These are phyloP conservation scores for Scopulariopsis brevicaulis DNA, from an alignment of 2,329 filamentous ascomycete species.

Conservation along the genomic window DNA sequence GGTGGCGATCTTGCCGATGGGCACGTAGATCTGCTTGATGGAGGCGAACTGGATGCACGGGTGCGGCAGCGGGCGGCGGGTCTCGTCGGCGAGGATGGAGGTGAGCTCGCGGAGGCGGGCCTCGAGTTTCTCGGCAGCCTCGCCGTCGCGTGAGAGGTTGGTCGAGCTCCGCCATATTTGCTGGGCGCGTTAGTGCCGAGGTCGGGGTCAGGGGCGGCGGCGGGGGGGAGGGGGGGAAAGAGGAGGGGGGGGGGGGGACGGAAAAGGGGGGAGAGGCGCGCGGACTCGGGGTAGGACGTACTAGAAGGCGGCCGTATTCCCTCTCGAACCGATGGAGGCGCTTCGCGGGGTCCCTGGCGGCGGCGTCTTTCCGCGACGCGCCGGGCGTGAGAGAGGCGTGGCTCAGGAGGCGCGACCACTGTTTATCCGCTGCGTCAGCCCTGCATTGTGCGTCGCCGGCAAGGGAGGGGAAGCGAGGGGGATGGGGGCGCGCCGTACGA, in stretches of 20 bases:
- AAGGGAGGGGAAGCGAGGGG: neutral
- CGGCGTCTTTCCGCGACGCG: slow-evolving; percentile 44
- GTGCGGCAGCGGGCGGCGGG: slow-evolving; percentile 76
- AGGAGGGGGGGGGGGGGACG: too few species aligned
- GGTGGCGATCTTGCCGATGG: slow-evolving; percentile 79
- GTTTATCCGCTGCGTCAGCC: neutral
- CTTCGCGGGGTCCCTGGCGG: slow-evolving; percentile 50
- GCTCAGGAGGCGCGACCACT: slow-evolving; percentile 60
- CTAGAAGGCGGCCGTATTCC: slow-evolving; percentile 51
- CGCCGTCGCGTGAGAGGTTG: slow-evolving; percentile 47
- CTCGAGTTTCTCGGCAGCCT: slow-evolving; percentile 52
- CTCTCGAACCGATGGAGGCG: slow-evolving; percentile 56
- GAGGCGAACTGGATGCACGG: slow-evolving; percentile 84
- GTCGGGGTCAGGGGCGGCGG: neutral
- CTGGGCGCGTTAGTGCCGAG: neutral
- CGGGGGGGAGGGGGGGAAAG: neutral
- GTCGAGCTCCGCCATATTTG: slow-evolving; percentile 48
- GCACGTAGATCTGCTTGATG: slow-evolving; percentile 77
- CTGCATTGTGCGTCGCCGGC: slow-evolving; percentile 3
- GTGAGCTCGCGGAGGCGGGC: slow-evolving; percentile 52
- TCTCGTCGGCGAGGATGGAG: slow-evolving; percentile 76
- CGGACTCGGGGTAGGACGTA: too few species aligned
- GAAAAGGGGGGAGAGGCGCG: too few species aligned
- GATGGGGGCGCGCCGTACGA: slow-evolving; percentile 28
- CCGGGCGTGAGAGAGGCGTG: slow-evolving; percentile 46